A percentile compares a stretch with the other conserved stretches of the same genome.
Evolutionary conservation across 192 early-diverging fungal genomes (phyloP).

Genomic region (Coemansia sp.): DNA sequence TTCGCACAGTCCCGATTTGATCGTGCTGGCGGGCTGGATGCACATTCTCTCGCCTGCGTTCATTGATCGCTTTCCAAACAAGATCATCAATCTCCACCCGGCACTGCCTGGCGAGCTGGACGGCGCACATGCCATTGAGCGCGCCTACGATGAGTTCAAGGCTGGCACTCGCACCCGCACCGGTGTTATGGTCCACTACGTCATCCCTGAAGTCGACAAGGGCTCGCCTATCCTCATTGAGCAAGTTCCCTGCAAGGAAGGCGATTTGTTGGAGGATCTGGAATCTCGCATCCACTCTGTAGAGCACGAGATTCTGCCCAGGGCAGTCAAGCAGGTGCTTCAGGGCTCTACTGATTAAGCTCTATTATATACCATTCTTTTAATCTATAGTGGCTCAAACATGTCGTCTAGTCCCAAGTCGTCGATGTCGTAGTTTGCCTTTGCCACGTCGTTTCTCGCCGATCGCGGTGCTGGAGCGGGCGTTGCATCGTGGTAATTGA

Average conservation of each 20-base stretch:
- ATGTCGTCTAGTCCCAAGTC: conserved; percentile 23
- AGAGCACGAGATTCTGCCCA: conserved; percentile 86
- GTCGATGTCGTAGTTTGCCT: conserved; percentile 42
- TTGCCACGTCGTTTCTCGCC: conserved; percentile 15
- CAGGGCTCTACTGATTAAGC: not conserved
- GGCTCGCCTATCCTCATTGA: conserved; percentile 83
- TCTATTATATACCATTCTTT: not conserved
- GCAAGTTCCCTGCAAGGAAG: conserved; percentile 71
- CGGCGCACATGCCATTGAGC: conserved; percentile 93
- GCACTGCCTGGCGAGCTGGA: conserved; percentile 95
- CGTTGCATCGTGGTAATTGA: conserved; percentile 51
- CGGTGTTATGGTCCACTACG: conserved; percentile 91
- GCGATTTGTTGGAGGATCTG: conserved; percentile 76
- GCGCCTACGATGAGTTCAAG: conserved; percentile 86
- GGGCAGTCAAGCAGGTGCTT: conserved; percentile 58
- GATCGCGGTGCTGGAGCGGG: conserved; percentile 13
- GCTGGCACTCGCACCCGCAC: conserved; percentile 70
- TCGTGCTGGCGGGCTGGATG: conserved; percentile 98
- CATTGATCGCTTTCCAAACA: conserved; percentile 64
- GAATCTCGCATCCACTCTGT: conserved; percentile 85
- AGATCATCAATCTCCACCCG: conserved; percentile 95
- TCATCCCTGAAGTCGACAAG: conserved; percentile 93
- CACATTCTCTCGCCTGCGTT: conserved; percentile 92
- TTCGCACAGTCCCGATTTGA: conserved; percentile 67
- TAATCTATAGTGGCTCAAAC: conserved; percentile 3